A percentile compares a stretch with the other conserved stretches of the same genome.
phyloP scores from a whole-genome alignment of 371 early-diverging fungal species.

The Basidiobolus meristosporus region DNA sequence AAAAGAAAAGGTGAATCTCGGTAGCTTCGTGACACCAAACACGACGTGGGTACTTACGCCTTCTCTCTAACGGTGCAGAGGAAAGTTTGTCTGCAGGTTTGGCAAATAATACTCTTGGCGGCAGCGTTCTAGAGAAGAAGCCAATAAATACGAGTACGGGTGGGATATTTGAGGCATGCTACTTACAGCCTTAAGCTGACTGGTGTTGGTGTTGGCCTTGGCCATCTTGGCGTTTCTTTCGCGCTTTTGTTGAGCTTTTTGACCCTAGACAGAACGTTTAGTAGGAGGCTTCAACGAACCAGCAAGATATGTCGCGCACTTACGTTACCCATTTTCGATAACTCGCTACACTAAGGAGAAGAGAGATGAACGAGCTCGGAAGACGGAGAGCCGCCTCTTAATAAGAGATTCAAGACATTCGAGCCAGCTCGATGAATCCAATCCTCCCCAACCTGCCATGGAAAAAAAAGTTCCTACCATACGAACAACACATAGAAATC shows the following conservation, averaged over 20 bases:
- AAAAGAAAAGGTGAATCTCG: background rate
- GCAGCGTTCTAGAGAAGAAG: constrained; percentile 57
- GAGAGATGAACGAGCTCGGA: too few relatives aligned
- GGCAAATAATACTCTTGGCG: constrained; percentile 63
- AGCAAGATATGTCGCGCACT: background rate
- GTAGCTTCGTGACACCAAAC: background rate
- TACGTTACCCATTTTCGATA: constrained; percentile 5
- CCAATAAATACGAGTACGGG: background rate
- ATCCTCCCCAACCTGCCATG: too few relatives aligned
- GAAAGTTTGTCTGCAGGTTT: constrained; percentile 62
- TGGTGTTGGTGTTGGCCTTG: constrained; percentile 22
- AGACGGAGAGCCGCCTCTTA: too few relatives aligned
- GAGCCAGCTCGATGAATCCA: too few relatives aligned
- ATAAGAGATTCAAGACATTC: too few relatives aligned
- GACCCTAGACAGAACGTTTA: constrained; percentile 19
- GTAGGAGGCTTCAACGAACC: background rate
- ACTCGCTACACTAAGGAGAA: too few relatives aligned
- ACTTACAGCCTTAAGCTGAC: constrained; percentile 60
- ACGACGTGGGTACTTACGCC: constrained; percentile 19
- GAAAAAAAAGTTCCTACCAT: too few relatives aligned
- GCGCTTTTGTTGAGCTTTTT: constrained; percentile 55
- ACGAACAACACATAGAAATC: too few relatives aligned
- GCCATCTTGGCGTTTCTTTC: constrained; percentile 48
- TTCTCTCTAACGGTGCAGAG: constrained; percentile 58
- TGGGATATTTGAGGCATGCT: background rate